Percentiles rank a stretch among this genome's conserved stretches.
Conservation (phyloP, 2,329 filamentous ascomycete species). For the Pseudogymnoascus pannorum region DNA sequence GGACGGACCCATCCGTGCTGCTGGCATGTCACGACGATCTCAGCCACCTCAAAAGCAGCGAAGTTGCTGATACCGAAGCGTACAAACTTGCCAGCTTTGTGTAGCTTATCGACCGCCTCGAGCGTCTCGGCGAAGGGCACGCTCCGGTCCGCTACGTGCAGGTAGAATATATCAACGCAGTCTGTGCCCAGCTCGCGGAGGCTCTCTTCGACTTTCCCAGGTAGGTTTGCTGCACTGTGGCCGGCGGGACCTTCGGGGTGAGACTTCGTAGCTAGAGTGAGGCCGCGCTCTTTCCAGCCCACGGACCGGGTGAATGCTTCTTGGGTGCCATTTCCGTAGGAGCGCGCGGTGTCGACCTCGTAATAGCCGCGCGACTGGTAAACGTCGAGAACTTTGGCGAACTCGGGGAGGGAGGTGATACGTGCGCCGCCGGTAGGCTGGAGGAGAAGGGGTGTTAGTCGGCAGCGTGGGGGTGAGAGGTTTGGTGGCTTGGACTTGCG, state of each 20-base stretch:
- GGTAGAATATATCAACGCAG: conserved; percentile 70
- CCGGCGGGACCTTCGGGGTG: conserved; percentile 55
- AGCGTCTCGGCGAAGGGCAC: conserved; percentile 76
- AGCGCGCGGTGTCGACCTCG: conserved; percentile 75
- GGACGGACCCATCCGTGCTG: conserved; percentile 73
- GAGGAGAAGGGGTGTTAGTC: conserved; percentile 12
- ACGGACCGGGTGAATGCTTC: conserved; percentile 72
- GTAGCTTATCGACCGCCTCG: conserved; percentile 67
- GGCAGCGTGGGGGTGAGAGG: not conserved
- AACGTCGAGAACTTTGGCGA: conserved; percentile 64
- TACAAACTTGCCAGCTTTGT: conserved; percentile 78
- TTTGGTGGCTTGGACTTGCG: conserved; percentile 27
- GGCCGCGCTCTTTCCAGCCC: conserved; percentile 69
- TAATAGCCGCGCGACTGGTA: conserved; percentile 74
- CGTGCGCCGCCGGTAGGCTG: conserved; percentile 51
- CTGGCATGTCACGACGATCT: conserved; percentile 72
- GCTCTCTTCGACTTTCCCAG: conserved; percentile 57
- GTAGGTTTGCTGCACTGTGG: conserved; percentile 58
- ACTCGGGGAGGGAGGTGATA: conserved; percentile 60
- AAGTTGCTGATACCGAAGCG: conserved; percentile 76
- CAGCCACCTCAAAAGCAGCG: conserved; percentile 80
- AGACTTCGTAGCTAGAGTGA: conserved; percentile 72
- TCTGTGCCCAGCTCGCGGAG: conserved; percentile 66
- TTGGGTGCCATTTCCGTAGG: conserved; percentile 65
- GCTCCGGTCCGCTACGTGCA: conserved; percentile 62